Percentiles rank a stretch among this genome's conserved stretches.
Evolutionary conservation across 306 rosid species (phyloP).

Genomic region (Cicer chorassanicum): DNA sequence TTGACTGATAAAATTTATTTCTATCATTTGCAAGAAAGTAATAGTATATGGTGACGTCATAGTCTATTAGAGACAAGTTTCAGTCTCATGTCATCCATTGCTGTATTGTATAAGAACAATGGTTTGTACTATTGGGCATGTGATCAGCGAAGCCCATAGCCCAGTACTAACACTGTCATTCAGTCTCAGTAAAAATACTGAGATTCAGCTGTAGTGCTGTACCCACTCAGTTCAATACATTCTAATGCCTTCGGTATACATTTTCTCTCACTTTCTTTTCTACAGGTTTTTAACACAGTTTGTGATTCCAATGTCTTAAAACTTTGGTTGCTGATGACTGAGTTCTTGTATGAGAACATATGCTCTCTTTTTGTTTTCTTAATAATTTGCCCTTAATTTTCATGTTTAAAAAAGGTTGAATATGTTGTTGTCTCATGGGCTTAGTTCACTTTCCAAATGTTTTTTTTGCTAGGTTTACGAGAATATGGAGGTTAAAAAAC

Average conservation of each 20-base stretch:
- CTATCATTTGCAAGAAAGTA: conserved; percentile 1
- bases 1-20: conserved; percentile 30
- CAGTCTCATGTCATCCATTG: neutral
- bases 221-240: conserved; percentile 1
- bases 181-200: neutral
- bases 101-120: neutral
- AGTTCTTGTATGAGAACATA: conserved; percentile 8
- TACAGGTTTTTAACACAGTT: neutral
- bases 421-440: conserved; percentile 12
- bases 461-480: conserved; percentile 80
- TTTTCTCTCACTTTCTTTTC: neutral
- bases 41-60: conserved; percentile 26
- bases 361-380: conserved; percentile 2
- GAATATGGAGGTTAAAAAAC: conserved; percentile 94
- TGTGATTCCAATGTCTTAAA: conserved; percentile 36
- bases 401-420: conserved; percentile 18
- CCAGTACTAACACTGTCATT: neutral
- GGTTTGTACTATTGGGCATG: neutral
- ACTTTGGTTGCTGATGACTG: conserved; percentile 28
- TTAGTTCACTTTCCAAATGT: conserved; percentile 42
- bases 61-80: neutral
- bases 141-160: neutral
- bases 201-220: neutral
- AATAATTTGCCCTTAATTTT: conserved; percentile 7
- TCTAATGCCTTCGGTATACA: conserved; percentile 8